phyloP scores from a whole-genome alignment of 2,329 filamentous ascomycete genomes.

The Hymenoscyphus repandus region DNA sequence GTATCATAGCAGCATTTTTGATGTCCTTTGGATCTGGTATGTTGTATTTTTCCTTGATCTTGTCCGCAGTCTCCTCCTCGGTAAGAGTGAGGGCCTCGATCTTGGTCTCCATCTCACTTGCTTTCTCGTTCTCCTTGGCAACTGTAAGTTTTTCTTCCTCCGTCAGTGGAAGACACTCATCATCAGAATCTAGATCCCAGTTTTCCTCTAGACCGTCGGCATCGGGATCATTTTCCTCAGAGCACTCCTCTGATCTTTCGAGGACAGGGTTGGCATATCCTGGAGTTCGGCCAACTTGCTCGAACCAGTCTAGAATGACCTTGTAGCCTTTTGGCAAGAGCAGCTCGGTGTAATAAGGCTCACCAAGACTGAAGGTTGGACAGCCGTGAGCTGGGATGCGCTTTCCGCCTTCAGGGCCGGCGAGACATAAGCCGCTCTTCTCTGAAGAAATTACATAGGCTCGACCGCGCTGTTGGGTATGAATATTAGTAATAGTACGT shows the following conservation, averaged over 20 bases:
- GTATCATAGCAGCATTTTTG: too few species aligned
- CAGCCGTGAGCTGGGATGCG: slow-evolving; percentile 46
- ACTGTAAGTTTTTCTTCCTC: too few species aligned
- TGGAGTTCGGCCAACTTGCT: slow-evolving; percentile 46
- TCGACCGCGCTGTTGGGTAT: slow-evolving; percentile 41
- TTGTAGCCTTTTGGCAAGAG: slow-evolving; percentile 53
- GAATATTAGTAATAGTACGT: neutral
- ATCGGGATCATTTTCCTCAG: slow-evolving; percentile 4
- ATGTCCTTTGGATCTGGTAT: too few species aligned
- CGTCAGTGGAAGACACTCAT: too few species aligned
- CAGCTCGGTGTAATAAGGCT: slow-evolving; percentile 52
- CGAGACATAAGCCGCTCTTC: slow-evolving; percentile 47
- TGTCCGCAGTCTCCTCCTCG: too few species aligned
- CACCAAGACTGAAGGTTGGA: slow-evolving; percentile 65
- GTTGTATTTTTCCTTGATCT: too few species aligned
- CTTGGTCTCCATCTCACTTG: too few species aligned
- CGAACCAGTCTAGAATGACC: slow-evolving; percentile 56
- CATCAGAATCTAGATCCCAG: too few species aligned
- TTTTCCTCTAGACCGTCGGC: slow-evolving; percentile 5
- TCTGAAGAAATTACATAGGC: slow-evolving; percentile 53
- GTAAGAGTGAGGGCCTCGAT: too few species aligned
- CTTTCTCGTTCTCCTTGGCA: too few species aligned
- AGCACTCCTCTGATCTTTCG: slow-evolving; percentile 2
- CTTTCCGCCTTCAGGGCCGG: slow-evolving; percentile 40
- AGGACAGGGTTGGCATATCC: slow-evolving; percentile 34